Conservation (phyloP, 1,139 yeast genomes). For the Suhomyces bribrorum region DNA sequence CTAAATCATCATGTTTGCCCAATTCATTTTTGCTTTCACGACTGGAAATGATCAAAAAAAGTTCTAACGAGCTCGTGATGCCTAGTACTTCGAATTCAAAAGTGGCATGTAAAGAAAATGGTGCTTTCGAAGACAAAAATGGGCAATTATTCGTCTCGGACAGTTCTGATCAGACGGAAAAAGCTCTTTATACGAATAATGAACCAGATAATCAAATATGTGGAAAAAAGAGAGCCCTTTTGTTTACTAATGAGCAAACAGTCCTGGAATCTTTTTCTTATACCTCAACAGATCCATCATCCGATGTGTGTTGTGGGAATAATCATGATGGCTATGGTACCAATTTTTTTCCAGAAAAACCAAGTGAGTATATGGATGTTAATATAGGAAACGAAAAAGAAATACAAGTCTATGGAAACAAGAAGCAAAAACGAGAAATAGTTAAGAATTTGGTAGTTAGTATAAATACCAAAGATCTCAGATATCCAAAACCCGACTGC, state of each 20-base stretch:
- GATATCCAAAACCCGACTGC: neutral
- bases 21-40: too few relatives aligned
- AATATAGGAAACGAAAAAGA: slow-evolving; percentile 17
- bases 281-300: neutral
- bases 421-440: slow-evolving; percentile 11
- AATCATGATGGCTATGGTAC: slow-evolving; percentile 11
- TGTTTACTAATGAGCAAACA: neutral
- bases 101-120: too few relatives aligned
- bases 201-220: neutral
- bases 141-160: neutral
- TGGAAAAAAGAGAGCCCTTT: neutral
- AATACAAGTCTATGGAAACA: slow-evolving; percentile 18
- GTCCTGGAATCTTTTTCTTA: neutral
- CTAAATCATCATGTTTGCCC: too few relatives aligned
- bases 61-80: too few relatives aligned
- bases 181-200: too few relatives aligned
- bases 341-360: slow-evolving; percentile 15
- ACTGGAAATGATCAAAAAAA: too few relatives aligned
- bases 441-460: slow-evolving; percentile 11
- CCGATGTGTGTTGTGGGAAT: neutral
- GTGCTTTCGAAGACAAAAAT: neutral
- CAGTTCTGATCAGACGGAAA: neutral
- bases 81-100: too few relatives aligned
- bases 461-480: neutral
- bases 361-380: slow-evolving; percentile 13